Base-by-base conservation (phyloP, 306 rosid species). In the Abrus precatorius region DNA sequence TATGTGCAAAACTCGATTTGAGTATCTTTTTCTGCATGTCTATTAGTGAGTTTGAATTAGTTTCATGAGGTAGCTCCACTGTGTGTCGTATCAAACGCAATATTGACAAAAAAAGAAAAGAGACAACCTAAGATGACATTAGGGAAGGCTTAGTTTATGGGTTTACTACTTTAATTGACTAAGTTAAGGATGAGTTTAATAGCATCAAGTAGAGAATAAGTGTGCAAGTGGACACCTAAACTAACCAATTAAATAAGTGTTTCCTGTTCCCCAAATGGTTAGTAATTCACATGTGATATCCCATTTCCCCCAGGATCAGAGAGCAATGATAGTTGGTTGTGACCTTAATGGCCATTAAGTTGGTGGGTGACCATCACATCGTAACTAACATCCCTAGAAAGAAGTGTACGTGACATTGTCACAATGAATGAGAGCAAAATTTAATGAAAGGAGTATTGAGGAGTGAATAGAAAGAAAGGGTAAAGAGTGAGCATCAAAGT, bases 301-400 rank as follows among this genome's bases (percentile, higher is more conserved):
- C 60, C 73, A 28, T 9, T 49, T 45, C 36, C 45, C 55, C 29
- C 5, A 65, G 40, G 49, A 5, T 1, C 48, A 12, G 57, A 53
- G 60, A 49, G 32, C 50, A 75, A 69, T 69, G 32, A 82, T 49
- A 41, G 59, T 40, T 53, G 14, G 71, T 67, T 74, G 80, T 28
- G 71, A 74, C 32, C 76, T 64, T 81, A 59, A 74, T 33, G 85
- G 76, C 34, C 52, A 32, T 81, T 43, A 64, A 64, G 67, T 8
- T 57, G 53, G 82, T 76, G 29, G 74, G 78, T 76, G 82, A 69
- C 29, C 73, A 75, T 81, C 76, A 74, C 63, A 74, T 82, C 81
- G 47, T 50, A 80, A 61, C 79, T 2, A 80, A 72, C 55, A 40
- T 9, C 32, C 34, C 34, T 27, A 33, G 38, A 75, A 38, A 52